Base-by-base conservation (phyloP, 2,329 filamentous ascomycete species). In the Claviceps sp. region DNA sequence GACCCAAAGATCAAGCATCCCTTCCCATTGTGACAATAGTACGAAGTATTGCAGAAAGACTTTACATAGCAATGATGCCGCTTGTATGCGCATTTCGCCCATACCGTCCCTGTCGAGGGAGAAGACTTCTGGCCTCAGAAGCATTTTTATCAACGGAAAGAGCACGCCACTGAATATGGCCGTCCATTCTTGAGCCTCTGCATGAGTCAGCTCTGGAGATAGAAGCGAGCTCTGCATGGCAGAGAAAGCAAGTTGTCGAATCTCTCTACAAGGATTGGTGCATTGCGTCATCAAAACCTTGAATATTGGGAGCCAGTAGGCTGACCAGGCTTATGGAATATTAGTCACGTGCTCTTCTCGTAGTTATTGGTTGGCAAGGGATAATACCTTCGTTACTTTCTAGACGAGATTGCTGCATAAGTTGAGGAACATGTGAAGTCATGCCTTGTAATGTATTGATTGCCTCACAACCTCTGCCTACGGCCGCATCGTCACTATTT, bases 291-390 rank as follows among this genome's bases (percentile, higher is more conserved):
- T 93, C 17, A 98, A 72, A 5, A 88, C 86, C 59, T 88, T 82
- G 68, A 98, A 93, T 26, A 98, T 89, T 1, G 91, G 93, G 14
- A 90, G 83, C 93, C 93, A 98, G 66, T 98, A 98, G 8, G 93
- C 88, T 49, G 88, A 89, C 93, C 93, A 98, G 14, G 93, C 93
- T 86, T 56, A 11, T 2, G 8, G 16, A 22, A 20, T n/a, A 49
- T 57, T 23, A 57, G 52, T 38, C 13, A 17, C 29, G 14, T 20
- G 44, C 16, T n/a, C 23, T 36, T 7, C 5, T 17, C 20, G 14
- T 9, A 26, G 4, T 6, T 23, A 1, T 22, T 34, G 13, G 9
- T 22, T 34, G 13, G 9, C 5, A 14, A 14, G 26, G 22, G 17
- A 56, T 73, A 23, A 55, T 68, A 86, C 85, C 85, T 75, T 95